Evolutionary conservation across 129 eudicot species (phyloP), one percentile per base, ranked within the genome.

Genomic region (Chrysanthemum makinoi): DNA sequence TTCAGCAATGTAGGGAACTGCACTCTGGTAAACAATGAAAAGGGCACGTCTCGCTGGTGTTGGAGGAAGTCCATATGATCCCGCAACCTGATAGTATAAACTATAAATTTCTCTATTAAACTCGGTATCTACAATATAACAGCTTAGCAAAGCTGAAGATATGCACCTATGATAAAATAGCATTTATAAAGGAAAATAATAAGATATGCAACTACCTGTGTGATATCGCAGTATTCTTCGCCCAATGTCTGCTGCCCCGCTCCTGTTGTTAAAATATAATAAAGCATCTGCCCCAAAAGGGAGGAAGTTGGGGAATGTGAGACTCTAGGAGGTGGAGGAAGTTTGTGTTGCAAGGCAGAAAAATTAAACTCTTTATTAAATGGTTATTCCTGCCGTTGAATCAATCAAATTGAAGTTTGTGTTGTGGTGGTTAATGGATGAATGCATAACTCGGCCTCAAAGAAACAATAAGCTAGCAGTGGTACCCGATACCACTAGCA

Each of bases 21-120:
- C 88, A 62, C 94, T 84, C 80, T 95, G 97, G 77, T 90, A 95
- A 69, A 95, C 70, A 66, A 95, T 88, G 75, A 90, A 95, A 72
- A 95, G 96, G 50, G 87, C 87, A 66, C 96, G 99, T 72, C 99
- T 88, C 26, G 96, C 99, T 12, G 99, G 97, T 72, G 97, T 90
- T 70, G 99, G 99, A 75, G 99, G 86, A 80, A 95, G 97, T 56
- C 96, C 97, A 78, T 87, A 75, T 19, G 83, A 77, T 68, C 99
- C 97, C 17, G 97, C 86, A 86, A 90, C 93, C 99, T 90, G 85
- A 39, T 68, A 76, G 24, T 44, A 33, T 30, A 79, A 59, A 69
- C 58, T 79, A 58, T 59, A 58, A 61, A 47, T 12, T 47, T 59
- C 61, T 55, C 15, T 63, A 65, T 65, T 22, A 7, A 56, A 47